A percentile compares a stretch with the other conserved stretches of the same genome.
Conservation (phyloP, 345 rosid genomes). For the Corchorus olitorius region DNA sequence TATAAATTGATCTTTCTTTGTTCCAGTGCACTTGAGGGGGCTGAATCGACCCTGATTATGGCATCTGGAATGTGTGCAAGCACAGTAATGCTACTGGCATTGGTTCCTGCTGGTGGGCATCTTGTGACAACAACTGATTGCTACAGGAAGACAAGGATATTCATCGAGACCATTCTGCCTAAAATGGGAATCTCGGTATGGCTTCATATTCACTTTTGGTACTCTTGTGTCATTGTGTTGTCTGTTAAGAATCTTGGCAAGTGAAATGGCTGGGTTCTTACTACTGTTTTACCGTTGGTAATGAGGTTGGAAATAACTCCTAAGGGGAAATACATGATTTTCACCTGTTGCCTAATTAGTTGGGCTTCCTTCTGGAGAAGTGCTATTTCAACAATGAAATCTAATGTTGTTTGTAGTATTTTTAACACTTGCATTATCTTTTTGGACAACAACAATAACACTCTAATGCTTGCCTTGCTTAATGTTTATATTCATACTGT, state of each 20-base stretch:
- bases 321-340: not conserved
- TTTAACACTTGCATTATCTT: too few relatives aligned
- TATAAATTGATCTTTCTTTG: constrained; percentile 11
- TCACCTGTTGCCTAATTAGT: not conserved
- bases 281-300: not conserved
- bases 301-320: not conserved
- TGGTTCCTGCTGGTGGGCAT: constrained; percentile 99
- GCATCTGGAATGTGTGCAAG: constrained; percentile 99
- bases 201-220: not conserved
- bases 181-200: constrained; percentile 87
- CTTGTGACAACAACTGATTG: constrained; percentile 94
- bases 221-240: not conserved
- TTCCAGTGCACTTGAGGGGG: constrained; percentile 91
- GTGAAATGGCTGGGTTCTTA: not conserved
- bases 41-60: constrained; percentile 90
- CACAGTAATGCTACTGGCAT: constrained; percentile 82
- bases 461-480: not conserved
- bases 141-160: constrained; percentile 91
- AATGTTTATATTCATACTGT: not conserved
- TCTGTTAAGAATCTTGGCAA: not conserved
- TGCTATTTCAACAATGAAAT: not conserved
- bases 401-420: not conserved
- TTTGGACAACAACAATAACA: not conserved
- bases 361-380: not conserved
- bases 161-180: constrained; percentile 91